These are phyloP conservation scores for Puccinia brachypodii DNA, from an alignment of 1,284 basidiomycete genomes.

Conservation along the genomic window DNA sequence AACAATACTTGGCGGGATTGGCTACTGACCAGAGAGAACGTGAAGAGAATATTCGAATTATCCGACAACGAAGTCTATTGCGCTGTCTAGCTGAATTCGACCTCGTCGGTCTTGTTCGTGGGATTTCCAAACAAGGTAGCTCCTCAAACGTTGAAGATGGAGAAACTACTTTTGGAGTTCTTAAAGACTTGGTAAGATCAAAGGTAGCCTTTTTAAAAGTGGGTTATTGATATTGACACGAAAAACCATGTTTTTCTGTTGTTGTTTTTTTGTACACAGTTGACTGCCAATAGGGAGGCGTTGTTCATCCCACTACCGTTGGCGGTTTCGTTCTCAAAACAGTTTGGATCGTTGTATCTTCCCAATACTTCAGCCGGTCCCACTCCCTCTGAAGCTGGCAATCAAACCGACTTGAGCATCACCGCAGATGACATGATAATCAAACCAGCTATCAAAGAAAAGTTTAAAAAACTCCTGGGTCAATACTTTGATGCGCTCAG, in stretches of 20 bases:
- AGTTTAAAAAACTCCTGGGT: conserved; percentile 88
- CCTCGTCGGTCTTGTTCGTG: conserved; percentile 68
- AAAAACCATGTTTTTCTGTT: conserved; percentile 20
- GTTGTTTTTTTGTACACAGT: conserved; percentile 20
- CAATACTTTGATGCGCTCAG: conserved; percentile 87
- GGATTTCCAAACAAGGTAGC: conserved; percentile 37
- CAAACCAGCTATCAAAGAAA: conserved; percentile 76
- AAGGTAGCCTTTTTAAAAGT: background rate
- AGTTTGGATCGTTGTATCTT: conserved; percentile 76
- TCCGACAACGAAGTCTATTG: conserved; percentile 78
- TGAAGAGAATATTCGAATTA: conserved; percentile 77
- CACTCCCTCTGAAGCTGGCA: conserved; percentile 76
- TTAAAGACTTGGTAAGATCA: conserved; percentile 66
- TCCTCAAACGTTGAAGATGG: conserved; percentile 49
- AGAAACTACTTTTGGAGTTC: conserved; percentile 52
- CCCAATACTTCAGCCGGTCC: conserved; percentile 67
- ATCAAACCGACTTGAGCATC: conserved; percentile 57
- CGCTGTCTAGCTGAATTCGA: conserved; percentile 87
- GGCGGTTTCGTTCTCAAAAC: conserved; percentile 63
- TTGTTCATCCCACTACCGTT: conserved; percentile 53
- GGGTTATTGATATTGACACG: background rate
- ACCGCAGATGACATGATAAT: conserved; percentile 68
- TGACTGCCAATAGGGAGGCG: conserved; percentile 45
- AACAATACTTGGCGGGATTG: conserved; percentile 58
- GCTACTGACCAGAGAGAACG: conserved; percentile 83